A percentile compares a stretch with the other conserved stretches of the same genome.
These are phyloP conservation scores for Fusarium secorum DNA, from an alignment of 2,329 filamentous ascomycete genomes.

Conservation along the genomic window DNA sequence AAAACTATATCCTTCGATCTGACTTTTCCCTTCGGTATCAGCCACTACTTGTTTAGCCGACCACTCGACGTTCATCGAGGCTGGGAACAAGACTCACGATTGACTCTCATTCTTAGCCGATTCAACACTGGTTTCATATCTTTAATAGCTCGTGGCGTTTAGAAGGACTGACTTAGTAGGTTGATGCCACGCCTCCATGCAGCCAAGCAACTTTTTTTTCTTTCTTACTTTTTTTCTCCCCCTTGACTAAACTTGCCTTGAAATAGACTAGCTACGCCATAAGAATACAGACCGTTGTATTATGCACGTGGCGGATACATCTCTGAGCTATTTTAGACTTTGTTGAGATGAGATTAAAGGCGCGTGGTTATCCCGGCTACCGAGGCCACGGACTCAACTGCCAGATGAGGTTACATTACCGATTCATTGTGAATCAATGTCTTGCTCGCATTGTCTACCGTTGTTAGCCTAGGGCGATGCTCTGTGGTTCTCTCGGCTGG, in stretches of 20 bases:
- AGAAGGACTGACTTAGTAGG: neutral
- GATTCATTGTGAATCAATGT: neutral
- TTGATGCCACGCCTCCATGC: neutral
- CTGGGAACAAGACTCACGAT: neutral
- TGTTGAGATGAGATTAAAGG: neutral
- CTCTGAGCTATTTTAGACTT: constrained; percentile 1
- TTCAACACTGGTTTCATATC: neutral
- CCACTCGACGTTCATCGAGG: neutral
- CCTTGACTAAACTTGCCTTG: neutral
- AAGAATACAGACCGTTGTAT: neutral
- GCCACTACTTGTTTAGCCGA: neutral
- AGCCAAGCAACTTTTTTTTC: neutral
- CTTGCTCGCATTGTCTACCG: neutral
- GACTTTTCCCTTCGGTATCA: neutral
- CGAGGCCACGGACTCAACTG: neutral
- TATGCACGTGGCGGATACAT: constrained; percentile 13
- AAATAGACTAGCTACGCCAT: neutral
- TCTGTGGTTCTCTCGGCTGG: neutral
- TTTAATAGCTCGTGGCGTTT: neutral
- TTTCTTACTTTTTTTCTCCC: neutral
- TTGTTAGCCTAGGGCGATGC: neutral
- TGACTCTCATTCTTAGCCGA: neutral
- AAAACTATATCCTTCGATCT: neutral
- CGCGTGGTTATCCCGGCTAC: neutral
- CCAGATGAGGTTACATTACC: constrained; percentile 22